Evolutionary conservation across 2,329 filamentous ascomycete genomes (phyloP).

Genomic region (Alternaria arborescens): DNA sequence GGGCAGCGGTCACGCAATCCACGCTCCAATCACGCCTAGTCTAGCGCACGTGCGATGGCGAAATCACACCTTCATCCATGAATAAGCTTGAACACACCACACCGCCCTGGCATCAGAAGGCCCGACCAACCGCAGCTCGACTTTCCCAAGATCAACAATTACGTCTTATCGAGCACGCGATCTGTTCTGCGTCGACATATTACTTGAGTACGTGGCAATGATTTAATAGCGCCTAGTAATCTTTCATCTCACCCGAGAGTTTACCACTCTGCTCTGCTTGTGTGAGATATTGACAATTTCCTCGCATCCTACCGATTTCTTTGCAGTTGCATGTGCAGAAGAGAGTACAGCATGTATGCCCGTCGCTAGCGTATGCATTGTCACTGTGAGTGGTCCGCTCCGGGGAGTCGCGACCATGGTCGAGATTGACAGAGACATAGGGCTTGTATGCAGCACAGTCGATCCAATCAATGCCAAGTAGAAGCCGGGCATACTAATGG

Average conservation of each 20-base stretch:
- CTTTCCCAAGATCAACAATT: background rate
- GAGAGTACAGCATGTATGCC: background rate
- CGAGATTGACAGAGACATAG: constrained; percentile 15
- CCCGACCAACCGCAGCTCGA: constrained; percentile 1
- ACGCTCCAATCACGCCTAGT: constrained; percentile 8
- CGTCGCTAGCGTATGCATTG: constrained; percentile 16
- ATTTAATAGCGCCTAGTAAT: background rate
- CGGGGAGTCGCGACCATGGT: constrained; percentile 12
- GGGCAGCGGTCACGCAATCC: constrained; percentile 17
- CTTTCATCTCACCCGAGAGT: background rate
- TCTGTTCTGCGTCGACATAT: background rate
- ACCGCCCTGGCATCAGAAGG: constrained; percentile 14
- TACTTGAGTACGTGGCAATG: background rate
- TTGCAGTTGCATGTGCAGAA: background rate
- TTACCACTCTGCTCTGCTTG: background rate
- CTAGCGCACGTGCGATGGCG: constrained; percentile 13
- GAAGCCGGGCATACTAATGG: constrained; percentile 17
- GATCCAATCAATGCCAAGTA: background rate
- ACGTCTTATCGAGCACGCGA: background rate
- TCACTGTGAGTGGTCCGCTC: constrained; percentile 7
- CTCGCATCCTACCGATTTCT: background rate
- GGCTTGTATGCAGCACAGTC: constrained; percentile 24
- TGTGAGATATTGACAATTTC: background rate
- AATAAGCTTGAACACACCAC: constrained; percentile 4
- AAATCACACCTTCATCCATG: constrained; percentile 3